phyloP scores from a whole-genome alignment of 352 stramenopile species.

The Globisporangium cylindrosporum region DNA sequence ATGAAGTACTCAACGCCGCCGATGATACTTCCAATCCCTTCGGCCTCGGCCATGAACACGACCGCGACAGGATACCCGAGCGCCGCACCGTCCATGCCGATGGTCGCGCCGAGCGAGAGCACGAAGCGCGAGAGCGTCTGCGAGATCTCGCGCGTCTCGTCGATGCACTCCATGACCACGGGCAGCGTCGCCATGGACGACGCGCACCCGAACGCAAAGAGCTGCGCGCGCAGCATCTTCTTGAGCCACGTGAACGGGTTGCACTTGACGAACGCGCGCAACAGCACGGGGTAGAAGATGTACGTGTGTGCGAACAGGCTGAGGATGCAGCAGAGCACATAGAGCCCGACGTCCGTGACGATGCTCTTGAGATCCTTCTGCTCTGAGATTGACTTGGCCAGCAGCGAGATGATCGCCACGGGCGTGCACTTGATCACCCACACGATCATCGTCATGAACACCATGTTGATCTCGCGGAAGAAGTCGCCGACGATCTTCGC shows the following conservation, averaged over 20 bases:
- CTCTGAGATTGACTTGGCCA: conserved; percentile 26
- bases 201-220: conserved; percentile 36
- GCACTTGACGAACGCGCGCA: conserved; percentile 17
- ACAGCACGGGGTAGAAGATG: conserved; percentile 26
- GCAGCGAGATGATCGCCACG: conserved; percentile 37
- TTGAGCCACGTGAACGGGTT: conserved; percentile 27
- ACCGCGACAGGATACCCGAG: conserved; percentile 28
- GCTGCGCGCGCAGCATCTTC: conserved; percentile 22
- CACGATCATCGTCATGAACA: conserved; percentile 45
- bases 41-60: conserved; percentile 33
- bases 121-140: conserved; percentile 53
- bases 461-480: conserved; percentile 37
- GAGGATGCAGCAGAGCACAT: conserved; percentile 17
- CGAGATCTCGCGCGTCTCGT: conserved; percentile 53
- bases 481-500: conserved; percentile 20
- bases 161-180: conserved; percentile 40
- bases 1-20: conserved; percentile 18
- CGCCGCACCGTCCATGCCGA: conserved; percentile 31
- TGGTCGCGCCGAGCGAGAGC: too few relatives aligned
- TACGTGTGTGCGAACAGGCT: conserved; percentile 16
- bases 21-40: conserved; percentile 20
- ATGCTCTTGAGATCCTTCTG: conserved; percentile 22
- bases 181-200: conserved; percentile 28
- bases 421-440: conserved; percentile 45
- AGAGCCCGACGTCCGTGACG: conserved; percentile 18